These are phyloP conservation scores for Fraxinus albicans DNA, from an alignment of 305 asterid species.

Conservation along the genomic window DNA sequence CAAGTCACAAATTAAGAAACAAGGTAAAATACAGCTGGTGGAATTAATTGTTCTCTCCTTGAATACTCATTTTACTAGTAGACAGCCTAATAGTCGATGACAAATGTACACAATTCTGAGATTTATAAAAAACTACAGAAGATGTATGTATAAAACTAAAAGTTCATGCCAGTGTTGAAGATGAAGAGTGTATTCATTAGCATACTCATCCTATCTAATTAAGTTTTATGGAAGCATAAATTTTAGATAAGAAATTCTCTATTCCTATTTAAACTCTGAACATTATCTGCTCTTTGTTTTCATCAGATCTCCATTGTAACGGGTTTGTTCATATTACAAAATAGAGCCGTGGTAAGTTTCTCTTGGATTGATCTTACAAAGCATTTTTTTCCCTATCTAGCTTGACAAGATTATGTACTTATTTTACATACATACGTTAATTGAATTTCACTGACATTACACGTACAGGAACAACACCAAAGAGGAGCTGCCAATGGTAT, in stretches of 20 bases:
- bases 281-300: not conserved
- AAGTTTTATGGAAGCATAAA: not conserved
- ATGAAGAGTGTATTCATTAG: not conserved
- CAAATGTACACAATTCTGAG: not conserved
- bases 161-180: not conserved
- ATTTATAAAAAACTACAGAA: not conserved
- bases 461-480: slow-evolving; percentile 59
- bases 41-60: not conserved
- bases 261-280: not conserved
- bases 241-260: not conserved
- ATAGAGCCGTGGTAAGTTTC: slow-evolving; percentile 80
- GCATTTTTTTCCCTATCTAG: not conserved
- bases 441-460: not conserved
- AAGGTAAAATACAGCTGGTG: not conserved
- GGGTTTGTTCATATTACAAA: slow-evolving; percentile 76
- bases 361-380: not conserved
- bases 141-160: not conserved
- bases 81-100: not conserved
- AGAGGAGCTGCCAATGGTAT: slow-evolving; percentile 88
- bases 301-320: slow-evolving; percentile 69
- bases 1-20: not conserved
- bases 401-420: not conserved
- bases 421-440: not conserved
- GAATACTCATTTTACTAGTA: not conserved
- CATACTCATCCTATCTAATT: not conserved